These are phyloP conservation scores for Hydnomerulius pinastri DNA, from an alignment of 768 basidiomycete genomes.

Conservation along the genomic window DNA sequence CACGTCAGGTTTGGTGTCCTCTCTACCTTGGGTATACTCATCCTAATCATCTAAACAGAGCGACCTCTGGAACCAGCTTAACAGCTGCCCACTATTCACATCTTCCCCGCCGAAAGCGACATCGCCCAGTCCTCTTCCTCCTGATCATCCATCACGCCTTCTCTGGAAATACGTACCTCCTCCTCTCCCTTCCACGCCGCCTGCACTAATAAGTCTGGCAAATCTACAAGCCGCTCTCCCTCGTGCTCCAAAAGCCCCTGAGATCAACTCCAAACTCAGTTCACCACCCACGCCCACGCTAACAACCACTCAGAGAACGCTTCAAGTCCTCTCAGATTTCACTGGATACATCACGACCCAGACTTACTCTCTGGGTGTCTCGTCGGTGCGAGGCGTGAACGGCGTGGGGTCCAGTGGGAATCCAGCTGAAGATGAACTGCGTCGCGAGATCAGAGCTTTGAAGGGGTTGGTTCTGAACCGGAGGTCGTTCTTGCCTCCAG, in stretches of 20 bases:
- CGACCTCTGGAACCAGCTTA: conserved; percentile 61
- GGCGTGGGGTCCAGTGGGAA: conserved; percentile 19
- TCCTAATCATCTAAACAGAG: conserved; percentile 33
- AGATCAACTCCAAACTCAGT: conserved; percentile 8
- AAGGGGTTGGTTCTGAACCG: conserved; percentile 81
- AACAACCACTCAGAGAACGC: conserved; percentile 54
- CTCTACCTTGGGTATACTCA: neutral
- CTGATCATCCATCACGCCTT: conserved; percentile 25
- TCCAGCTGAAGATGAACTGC: conserved; percentile 60
- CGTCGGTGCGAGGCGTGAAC: conserved; percentile 16
- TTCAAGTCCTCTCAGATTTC: conserved; percentile 68
- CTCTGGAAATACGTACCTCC: conserved; percentile 44
- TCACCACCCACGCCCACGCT: conserved; percentile 20
- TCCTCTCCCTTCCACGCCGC: conserved; percentile 24
- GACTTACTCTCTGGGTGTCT: conserved; percentile 46
- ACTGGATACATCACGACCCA: conserved; percentile 81
- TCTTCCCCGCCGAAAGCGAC: conserved; percentile 28
- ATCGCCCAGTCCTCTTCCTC: conserved; percentile 2
- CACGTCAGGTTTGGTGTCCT: conserved; percentile 51
- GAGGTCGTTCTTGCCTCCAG: conserved; percentile 37
- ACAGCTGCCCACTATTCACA: conserved; percentile 51
- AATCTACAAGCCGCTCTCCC: conserved; percentile 24
- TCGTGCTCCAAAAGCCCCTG: conserved; percentile 15
- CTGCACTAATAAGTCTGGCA: conserved; percentile 27
- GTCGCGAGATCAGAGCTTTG: conserved; percentile 72